Evolutionary conservation across 1,284 basidiomycete genomes (phyloP).

Genomic region (Tremellales sp.): DNA sequence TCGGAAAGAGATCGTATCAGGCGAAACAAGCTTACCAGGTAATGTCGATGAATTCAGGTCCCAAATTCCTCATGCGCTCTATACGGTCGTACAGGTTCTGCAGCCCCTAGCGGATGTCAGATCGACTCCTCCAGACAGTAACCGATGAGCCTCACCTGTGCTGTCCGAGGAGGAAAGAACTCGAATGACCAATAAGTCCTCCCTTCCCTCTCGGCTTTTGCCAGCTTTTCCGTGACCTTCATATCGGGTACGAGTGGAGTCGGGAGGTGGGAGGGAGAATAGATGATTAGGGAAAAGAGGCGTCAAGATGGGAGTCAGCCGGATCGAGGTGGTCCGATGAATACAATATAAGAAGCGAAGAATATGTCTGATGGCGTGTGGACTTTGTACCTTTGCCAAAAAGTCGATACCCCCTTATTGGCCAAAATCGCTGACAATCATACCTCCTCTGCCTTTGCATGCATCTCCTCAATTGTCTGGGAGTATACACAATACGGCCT

Average conservation of each 20-base stretch:
- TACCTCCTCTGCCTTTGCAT: no score
- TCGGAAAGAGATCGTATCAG: background rate
- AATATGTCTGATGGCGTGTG: background rate
- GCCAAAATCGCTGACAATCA: no score
- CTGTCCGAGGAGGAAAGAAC: constrained; percentile 92
- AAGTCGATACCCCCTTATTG: no score
- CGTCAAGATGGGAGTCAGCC: no score
- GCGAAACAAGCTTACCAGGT: constrained; percentile 64
- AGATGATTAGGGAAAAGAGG: no score
- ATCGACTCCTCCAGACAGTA: background rate
- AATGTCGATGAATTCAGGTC: constrained; percentile 97
- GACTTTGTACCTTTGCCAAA: no score
- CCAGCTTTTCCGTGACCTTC: constrained; percentile 88
- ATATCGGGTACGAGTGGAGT: constrained; percentile 56
- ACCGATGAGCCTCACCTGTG: constrained; percentile 59
- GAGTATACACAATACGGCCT: no score
- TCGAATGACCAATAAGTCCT: constrained; percentile 94
- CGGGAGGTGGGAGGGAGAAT: no score
- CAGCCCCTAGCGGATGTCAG: constrained; percentile 59
- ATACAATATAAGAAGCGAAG: background rate
- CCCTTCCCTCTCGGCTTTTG: constrained; percentile 72
- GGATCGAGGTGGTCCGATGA: background rate
- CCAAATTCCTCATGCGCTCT: constrained; percentile 91
- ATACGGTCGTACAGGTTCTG: constrained; percentile 95
- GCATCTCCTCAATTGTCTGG: no score